Conservation (phyloP, 768 basidiomycete species). For the Clavulina sp. region DNA sequence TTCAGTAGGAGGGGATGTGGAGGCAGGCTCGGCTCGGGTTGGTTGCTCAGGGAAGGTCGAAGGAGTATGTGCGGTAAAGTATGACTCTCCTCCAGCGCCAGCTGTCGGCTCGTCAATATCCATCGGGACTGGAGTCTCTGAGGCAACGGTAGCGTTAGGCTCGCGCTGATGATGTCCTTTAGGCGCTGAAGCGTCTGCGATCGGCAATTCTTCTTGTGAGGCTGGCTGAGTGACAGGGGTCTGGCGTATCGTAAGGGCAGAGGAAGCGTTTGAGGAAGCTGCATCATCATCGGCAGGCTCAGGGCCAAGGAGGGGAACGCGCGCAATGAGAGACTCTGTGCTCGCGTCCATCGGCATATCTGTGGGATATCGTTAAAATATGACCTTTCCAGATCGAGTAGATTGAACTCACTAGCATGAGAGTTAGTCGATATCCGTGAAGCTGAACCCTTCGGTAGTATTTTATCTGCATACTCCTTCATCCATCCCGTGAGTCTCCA, state of each 20-base stretch:
- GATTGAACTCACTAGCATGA: too few relatives aligned
- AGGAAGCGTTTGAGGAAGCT: neutral
- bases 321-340: neutral
- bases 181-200: neutral
- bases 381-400: too few relatives aligned
- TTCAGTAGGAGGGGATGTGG: neutral
- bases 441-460: neutral
- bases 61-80: slow-evolving; percentile 42
- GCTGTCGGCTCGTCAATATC: too few relatives aligned
- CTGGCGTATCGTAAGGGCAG: neutral
- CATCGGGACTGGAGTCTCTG: too few relatives aligned
- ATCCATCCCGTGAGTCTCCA: neutral
- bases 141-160: slow-evolving; percentile 16
- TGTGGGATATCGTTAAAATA: too few relatives aligned
- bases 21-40: neutral
- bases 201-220: too few relatives aligned
- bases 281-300: neutral
- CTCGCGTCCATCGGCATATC: too few relatives aligned
- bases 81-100: too few relatives aligned
- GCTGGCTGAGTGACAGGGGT: neutral
- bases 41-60: slow-evolving; percentile 17
- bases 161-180: neutral
- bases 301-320: neutral
- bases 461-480: neutral
- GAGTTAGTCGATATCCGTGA: slow-evolving; percentile 1